Evolutionary conservation across 345 rosid genomes (phyloP).

Genomic region (Pistacia atlantica): DNA sequence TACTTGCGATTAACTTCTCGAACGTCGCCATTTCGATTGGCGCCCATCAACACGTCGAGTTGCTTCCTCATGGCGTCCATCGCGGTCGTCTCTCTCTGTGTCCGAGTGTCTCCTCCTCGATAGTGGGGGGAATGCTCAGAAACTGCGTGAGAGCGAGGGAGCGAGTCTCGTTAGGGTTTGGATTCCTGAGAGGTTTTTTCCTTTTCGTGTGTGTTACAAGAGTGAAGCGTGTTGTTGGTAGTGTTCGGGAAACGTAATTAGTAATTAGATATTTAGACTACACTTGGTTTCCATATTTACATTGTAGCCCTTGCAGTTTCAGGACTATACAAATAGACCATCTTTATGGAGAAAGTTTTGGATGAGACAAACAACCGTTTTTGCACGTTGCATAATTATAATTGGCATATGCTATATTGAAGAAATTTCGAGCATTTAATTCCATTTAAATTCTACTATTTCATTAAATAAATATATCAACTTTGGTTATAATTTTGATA

Average conservation of each 20-base stretch:
- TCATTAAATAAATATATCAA: too few species aligned
- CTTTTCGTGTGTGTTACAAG: background rate
- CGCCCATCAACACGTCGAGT: constrained; percentile 99
- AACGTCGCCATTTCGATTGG: constrained; percentile 97
- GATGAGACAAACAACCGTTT: too few species aligned
- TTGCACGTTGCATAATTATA: too few species aligned
- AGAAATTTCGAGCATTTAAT: too few species aligned
- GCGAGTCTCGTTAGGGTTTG: constrained; percentile 19
- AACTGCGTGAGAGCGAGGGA: background rate
- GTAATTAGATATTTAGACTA: background rate
- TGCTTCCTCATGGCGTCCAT: constrained; percentile 99
- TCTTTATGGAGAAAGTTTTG: too few species aligned
- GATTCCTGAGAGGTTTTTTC: background rate
- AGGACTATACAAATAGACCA: background rate
- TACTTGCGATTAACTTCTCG: constrained; percentile 95
- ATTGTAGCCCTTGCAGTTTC: background rate
- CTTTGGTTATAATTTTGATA: too few species aligned
- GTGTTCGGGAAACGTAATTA: too few species aligned
- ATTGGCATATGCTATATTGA: too few species aligned
- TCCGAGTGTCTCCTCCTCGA: background rate
- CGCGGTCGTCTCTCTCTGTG: constrained; percentile 17
- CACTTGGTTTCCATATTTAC: background rate
- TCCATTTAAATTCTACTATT: too few species aligned
- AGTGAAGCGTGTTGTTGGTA: too few species aligned
- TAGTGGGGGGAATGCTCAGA: background rate